Conservation (phyloP, 495 filamentous ascomycete species). For the Penicillium soppii region DNA sequence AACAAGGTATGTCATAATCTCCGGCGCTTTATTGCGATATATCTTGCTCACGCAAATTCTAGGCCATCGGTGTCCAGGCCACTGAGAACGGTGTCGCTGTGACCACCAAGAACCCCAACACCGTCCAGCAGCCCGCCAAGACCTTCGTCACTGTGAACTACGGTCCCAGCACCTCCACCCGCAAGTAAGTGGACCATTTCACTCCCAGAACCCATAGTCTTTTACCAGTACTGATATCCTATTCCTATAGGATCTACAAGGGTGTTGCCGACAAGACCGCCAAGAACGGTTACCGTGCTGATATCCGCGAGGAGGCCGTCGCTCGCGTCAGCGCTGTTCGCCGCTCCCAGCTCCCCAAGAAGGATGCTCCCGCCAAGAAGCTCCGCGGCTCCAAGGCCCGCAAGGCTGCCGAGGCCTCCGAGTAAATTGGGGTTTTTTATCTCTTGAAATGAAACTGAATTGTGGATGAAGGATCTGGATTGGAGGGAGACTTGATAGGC, state of each 20-base stretch:
- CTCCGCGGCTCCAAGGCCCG: constrained; percentile 77
- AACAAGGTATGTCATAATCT: constrained; percentile 69
- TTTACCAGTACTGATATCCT: constrained; percentile 13
- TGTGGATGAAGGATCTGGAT: constrained; percentile 14
- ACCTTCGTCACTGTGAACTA: constrained; percentile 63
- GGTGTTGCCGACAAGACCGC: constrained; percentile 75
- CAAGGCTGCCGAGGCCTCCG: constrained; percentile 62
- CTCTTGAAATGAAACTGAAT: constrained; percentile 7
- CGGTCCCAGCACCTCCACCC: constrained; percentile 63
- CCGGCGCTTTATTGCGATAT: constrained; percentile 5
- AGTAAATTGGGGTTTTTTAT: constrained; percentile 44
- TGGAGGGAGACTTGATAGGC: constrained; percentile 6
- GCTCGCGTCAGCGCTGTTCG: constrained; percentile 86
- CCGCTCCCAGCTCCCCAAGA: constrained; percentile 72
- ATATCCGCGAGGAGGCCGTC: constrained; percentile 83
- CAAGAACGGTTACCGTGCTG: constrained; percentile 80
- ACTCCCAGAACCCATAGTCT: background rate
- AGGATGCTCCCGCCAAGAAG: constrained; percentile 72
- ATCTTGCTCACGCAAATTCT: background rate
- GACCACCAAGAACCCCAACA: constrained; percentile 76
- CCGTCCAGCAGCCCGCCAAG: constrained; percentile 65
- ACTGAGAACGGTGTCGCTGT: constrained; percentile 69
- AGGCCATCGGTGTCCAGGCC: constrained; percentile 79
- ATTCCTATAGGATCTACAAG: constrained; percentile 77
- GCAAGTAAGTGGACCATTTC: constrained; percentile 62